Base-by-base conservation (phyloP, 2,329 filamentous ascomycete genomes). In the Ilyonectria robusta region DNA sequence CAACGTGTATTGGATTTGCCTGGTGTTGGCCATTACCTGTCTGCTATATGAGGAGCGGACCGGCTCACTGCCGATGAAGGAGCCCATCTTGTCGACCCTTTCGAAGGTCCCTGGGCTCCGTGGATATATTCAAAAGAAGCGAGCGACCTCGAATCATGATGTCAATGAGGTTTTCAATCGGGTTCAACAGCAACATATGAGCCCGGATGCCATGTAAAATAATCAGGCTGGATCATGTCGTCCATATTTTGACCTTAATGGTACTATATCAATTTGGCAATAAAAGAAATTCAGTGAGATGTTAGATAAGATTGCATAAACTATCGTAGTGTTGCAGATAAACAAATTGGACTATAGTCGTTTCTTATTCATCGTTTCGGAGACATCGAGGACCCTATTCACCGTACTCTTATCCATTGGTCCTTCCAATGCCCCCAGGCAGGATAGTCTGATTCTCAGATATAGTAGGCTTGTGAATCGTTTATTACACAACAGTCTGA, bases 1-100 rank as follows among this genome's bases (percentile, higher is more conserved):
- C 83, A 96, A 95, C 77, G 66, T 95, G 13, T 97, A 97, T 84
- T 97, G 94, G 94, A 80, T 95, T 7, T 42, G 31, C 6, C 31
- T 67, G 33, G 60, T 67, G 2, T 1, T 56, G 21, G 60, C 60
- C 47, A 84, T 84, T 10, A 87, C 2, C 31, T 59, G 60, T 40
- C 60, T 67, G 2, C 26, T 67, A 33, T 50, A 67, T 48, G 65
- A 67, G 50, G 65, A 67, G 51, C 65, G 60, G n/a, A 67, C 65
- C 6, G 65, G 65, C 4, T 40, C 60, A 9, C 21, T 67, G 42
- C 65, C 65, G 13, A 57, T 67, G 23, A 48, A 62, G 6, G 56
- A 67, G 33, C 60, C 50, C 13, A 19, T 56, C 6, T 35, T 64
- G 2, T 31, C 7, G 35, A 29, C 1, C 17, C 44, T 6, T 37